These are phyloP conservation scores for Ganoderma meredithae DNA, from an alignment of 1,284 basidiomycete genomes.

Conservation along the genomic window DNA sequence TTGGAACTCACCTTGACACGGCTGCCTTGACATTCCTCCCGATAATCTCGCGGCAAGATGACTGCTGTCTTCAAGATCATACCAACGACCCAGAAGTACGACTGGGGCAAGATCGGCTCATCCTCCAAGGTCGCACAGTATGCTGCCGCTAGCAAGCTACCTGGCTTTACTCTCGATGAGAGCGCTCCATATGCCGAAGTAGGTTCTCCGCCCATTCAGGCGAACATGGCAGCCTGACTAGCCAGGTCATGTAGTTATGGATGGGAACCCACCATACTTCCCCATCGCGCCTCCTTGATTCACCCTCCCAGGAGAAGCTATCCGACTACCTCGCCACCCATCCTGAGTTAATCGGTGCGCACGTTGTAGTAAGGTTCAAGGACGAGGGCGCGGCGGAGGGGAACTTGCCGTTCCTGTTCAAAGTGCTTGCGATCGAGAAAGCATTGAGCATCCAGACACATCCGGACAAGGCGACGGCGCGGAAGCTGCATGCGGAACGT, in stretches of 20 bases:
- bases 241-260: conserved; percentile 57
- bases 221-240: background rate
- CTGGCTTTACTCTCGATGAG: conserved; percentile 60
- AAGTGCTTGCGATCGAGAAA: conserved; percentile 93
- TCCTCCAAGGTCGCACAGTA: conserved; percentile 70
- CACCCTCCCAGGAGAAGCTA: conserved; percentile 55
- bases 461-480: conserved; percentile 91
- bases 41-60: conserved; percentile 21
- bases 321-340: conserved; percentile 69
- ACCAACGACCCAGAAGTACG: conserved; percentile 76
- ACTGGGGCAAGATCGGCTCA: conserved; percentile 75
- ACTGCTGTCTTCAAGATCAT: conserved; percentile 67
- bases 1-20: background rate
- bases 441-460: conserved; percentile 98
- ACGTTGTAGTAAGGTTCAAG: conserved; percentile 68
- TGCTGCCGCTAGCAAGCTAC: conserved; percentile 49
- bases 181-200: conserved; percentile 73
- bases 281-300: conserved; percentile 64
- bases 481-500: conserved; percentile 75
- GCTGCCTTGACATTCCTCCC: background rate
- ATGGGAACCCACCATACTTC: conserved; percentile 97
- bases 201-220: conserved; percentile 29
- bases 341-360: conserved; percentile 73
- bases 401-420: conserved; percentile 93
- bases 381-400: conserved; percentile 59